Conservation (phyloP, 2,329 filamentous ascomycete species). For the Zymoseptoria brevis region DNA sequence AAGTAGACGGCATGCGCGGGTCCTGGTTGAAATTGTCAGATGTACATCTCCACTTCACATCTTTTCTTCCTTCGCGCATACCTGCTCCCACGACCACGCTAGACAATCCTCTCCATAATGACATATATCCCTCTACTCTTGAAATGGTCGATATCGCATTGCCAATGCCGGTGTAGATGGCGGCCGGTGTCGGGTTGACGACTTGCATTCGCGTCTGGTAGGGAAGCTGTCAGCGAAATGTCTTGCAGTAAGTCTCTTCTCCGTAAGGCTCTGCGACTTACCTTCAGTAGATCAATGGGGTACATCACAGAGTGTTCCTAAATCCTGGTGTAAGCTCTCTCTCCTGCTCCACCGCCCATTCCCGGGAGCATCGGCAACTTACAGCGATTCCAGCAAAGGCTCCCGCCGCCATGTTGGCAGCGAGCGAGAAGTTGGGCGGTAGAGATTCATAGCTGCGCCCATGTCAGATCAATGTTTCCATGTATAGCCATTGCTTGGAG, state of each 20-base stretch:
- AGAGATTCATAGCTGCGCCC: slow-evolving; percentile 73
- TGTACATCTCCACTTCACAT: background rate
- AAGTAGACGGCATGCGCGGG: slow-evolving; percentile 98
- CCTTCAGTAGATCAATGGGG: slow-evolving; percentile 95
- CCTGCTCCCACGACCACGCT: slow-evolving; percentile 94
- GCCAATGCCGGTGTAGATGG: slow-evolving; percentile 81
- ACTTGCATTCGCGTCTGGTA: slow-evolving; percentile 94
- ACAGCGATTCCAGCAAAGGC: slow-evolving; percentile 95
- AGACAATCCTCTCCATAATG: slow-evolving; percentile 91
- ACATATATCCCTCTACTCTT: slow-evolving; percentile 77
- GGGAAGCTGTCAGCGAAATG: slow-evolving; percentile 6
- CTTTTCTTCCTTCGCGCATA: slow-evolving; percentile 33
- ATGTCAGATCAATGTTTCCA: slow-evolving; percentile 10
- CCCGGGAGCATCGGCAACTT: slow-evolving; percentile 32
- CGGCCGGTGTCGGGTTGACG: slow-evolving; percentile 70
- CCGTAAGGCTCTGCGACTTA: slow-evolving; percentile 35
- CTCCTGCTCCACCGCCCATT: background rate
- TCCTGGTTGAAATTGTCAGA: slow-evolving; percentile 46
- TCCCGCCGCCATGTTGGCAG: slow-evolving; percentile 91
- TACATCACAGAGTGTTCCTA: slow-evolving; percentile 99
- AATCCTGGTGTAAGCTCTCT: slow-evolving; percentile 8
- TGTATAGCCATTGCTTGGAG: slow-evolving; percentile 1
- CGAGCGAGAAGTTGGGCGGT: slow-evolving; percentile 85
- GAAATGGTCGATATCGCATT: slow-evolving; percentile 92
- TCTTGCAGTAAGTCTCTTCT: slow-evolving; percentile 1